Evolutionary conservation across 495 filamentous ascomycete species (phyloP), one percentile per base, ranked within the genome.

Genomic region (Elasticomyces elasticus): DNA sequence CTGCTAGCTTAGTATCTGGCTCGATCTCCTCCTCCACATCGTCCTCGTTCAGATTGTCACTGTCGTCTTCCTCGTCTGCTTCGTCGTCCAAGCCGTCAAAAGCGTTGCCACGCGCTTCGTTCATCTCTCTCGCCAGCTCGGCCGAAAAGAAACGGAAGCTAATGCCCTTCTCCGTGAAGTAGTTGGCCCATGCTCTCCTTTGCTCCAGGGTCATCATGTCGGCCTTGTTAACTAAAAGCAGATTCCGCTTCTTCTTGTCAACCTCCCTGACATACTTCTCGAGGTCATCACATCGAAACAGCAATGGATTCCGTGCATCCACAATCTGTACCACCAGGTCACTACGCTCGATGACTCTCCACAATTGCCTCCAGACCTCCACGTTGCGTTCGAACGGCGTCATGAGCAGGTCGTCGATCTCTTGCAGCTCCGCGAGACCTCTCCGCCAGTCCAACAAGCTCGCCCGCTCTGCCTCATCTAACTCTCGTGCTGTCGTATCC

Each of bases 251-350:
- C 64, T 78, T 80, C 1, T 82, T 69, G 64, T 88, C 84, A 25
- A 97, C 85, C 67, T 95, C 88, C 72, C 92, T 89, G 44, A 97
- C 92, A 61, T 99, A 99, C 51, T 70, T 76, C 64, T 96, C 94
- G 46, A 99, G 69, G 72, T 97, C 94, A 64, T 95, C 91, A 11
- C 82, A 94, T 15, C 94, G 80, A 71, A 97, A 99, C 61, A 95
- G 77, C 11, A 97, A 74, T 5, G 94, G 94, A 69, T 96, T 95
- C 56, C 94, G 75, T 5, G 94, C 94, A 74, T 99, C 94, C 57
- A 97, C 94, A 72, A 99, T 99, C 74, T 99, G 94, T 43, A 97
- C 92, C 1, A 99, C 80, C 23, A 99, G 71, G 68, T 99, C 92
- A 9, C 87, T 95, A 23, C 94, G 79, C 73, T 99, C 94, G 62